phyloP scores from a whole-genome alignment of 2,329 filamentous ascomycete species.

The Diaporthe sp. region DNA sequence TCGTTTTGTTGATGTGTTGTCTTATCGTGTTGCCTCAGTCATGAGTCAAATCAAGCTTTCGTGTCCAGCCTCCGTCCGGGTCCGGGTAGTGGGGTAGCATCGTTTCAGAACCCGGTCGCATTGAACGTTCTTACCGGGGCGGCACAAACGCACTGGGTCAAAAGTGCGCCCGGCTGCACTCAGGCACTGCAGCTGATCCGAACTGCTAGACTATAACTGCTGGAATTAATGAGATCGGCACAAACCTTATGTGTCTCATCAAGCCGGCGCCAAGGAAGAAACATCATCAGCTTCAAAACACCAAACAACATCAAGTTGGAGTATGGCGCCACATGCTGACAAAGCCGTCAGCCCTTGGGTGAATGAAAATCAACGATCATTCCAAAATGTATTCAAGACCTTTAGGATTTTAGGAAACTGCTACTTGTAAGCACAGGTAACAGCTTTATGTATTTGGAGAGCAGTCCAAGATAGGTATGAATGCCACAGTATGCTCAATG shows the following conservation, averaged over 20 bases:
- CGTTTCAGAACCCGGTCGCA: conserved; percentile 29
- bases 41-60: conserved; percentile 19
- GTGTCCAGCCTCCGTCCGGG: conserved; percentile 7
- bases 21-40: not conserved
- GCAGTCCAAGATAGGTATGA: not conserved
- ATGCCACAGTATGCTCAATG: not conserved
- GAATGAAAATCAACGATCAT: too few species aligned
- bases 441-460: not conserved
- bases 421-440: not conserved
- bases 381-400: not conserved
- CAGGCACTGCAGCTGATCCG: conserved; percentile 20
- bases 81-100: conserved; percentile 22
- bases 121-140: conserved; percentile 2
- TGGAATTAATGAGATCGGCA: conserved; percentile 9
- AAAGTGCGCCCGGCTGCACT: not conserved
- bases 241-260: conserved; percentile 5
- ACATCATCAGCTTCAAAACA: not conserved
- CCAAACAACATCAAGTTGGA: not conserved
- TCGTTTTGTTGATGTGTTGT: not conserved
- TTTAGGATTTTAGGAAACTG: not conserved
- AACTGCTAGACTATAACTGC: conserved; percentile 8
- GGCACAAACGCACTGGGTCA: not conserved
- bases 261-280: not conserved
- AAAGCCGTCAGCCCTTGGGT: not conserved
- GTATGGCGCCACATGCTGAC: not conserved